Percentiles rank a stretch among this genome's conserved stretches.
These are phyloP conservation scores for Metschnikowia kofuensis DNA, from an alignment of 805 yeast genomes.

Conservation along the genomic window DNA sequence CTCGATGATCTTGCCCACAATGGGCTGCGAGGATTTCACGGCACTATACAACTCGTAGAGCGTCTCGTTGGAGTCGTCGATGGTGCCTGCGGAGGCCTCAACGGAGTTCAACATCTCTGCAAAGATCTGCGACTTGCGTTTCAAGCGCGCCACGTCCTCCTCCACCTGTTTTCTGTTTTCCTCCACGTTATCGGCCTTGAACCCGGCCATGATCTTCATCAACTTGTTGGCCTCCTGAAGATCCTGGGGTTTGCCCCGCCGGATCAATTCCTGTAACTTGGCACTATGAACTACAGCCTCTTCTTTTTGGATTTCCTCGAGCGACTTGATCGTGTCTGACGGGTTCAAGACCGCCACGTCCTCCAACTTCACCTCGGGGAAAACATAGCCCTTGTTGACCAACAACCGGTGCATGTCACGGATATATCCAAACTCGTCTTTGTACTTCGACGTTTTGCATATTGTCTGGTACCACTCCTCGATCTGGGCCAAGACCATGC, in stretches of 20 bases:
- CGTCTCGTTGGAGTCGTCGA: constrained; percentile 62
- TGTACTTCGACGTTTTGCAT: constrained; percentile 83
- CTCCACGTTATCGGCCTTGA: constrained; percentile 74
- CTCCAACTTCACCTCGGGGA: constrained; percentile 87
- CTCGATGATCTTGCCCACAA: constrained; percentile 75
- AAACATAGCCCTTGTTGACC: constrained; percentile 84
- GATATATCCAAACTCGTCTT: constrained; percentile 87
- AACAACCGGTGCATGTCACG: constrained; percentile 94
- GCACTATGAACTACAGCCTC: constrained; percentile 93
- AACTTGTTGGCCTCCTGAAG: constrained; percentile 92
- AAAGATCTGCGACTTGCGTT: constrained; percentile 80
- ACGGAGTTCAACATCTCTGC: constrained; percentile 76
- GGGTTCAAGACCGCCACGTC: constrained; percentile 94
- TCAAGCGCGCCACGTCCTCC: constrained; percentile 79
- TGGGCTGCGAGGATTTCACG: constrained; percentile 82
- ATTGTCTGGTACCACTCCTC: constrained; percentile 98
- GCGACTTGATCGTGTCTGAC: constrained; percentile 77
- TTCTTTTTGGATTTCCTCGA: constrained; percentile 88
- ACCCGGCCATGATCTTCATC: constrained; percentile 98
- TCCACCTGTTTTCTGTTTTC: constrained; percentile 76
- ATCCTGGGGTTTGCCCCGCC: constrained; percentile 95
- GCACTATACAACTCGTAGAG: constrained; percentile 72
- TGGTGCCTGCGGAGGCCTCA: constrained; percentile 36
- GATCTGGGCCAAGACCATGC: constrained; percentile 80
- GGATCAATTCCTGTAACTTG: constrained; percentile 88